Percentiles rank a stretch among this genome's conserved stretches.
Conservation (phyloP, 2,329 filamentous ascomycete species). For the Venturia carpophila region DNA sequence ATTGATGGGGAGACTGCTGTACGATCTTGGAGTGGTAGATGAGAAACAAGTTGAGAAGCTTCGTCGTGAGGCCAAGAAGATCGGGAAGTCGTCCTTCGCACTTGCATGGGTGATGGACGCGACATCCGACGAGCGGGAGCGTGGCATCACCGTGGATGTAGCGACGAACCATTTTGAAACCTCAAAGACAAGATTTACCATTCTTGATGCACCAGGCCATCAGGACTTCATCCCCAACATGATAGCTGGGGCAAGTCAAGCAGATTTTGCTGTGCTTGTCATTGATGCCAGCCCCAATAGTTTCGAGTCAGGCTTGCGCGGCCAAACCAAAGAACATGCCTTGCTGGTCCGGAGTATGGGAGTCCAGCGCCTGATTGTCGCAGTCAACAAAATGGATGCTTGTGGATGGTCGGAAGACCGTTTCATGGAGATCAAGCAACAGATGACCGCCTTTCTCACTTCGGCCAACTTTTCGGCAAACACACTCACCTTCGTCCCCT, state of each 20-base stretch:
- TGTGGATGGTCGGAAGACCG: slow-evolving; percentile 73
- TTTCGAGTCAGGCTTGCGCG: slow-evolving; percentile 87
- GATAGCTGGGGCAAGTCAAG: slow-evolving; percentile 94
- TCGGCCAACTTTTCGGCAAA: slow-evolving; percentile 74
- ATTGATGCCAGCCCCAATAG: slow-evolving; percentile 86
- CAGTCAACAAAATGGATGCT: slow-evolving; percentile 91
- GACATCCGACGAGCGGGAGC: slow-evolving; percentile 75
- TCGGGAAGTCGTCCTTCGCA: slow-evolving; percentile 92
- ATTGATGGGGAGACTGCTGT: slow-evolving; percentile 86
- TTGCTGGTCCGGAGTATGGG: slow-evolving; percentile 84
- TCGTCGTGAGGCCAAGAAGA: slow-evolving; percentile 76
- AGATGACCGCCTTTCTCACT: slow-evolving; percentile 74
- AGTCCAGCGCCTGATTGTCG: slow-evolving; percentile 78
- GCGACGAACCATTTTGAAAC: slow-evolving; percentile 94
- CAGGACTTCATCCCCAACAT: slow-evolving; percentile 97
- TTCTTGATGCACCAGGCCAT: slow-evolving; percentile 90
- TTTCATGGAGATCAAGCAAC: slow-evolving; percentile 77
- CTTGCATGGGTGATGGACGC: slow-evolving; percentile 96
- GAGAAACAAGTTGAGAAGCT: slow-evolving; percentile 84
- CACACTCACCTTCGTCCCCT: slow-evolving; percentile 79
- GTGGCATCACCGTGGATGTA: slow-evolving; percentile 94
- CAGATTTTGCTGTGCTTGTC: slow-evolving; percentile 90
- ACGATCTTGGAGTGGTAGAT: slow-evolving; percentile 82
- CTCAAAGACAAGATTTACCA: slow-evolving; percentile 77
- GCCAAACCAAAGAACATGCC: slow-evolving; percentile 91